Evolutionary conservation across 805 yeast genomes (phyloP).

Genomic region (Barnettozyma pratensis): DNA sequence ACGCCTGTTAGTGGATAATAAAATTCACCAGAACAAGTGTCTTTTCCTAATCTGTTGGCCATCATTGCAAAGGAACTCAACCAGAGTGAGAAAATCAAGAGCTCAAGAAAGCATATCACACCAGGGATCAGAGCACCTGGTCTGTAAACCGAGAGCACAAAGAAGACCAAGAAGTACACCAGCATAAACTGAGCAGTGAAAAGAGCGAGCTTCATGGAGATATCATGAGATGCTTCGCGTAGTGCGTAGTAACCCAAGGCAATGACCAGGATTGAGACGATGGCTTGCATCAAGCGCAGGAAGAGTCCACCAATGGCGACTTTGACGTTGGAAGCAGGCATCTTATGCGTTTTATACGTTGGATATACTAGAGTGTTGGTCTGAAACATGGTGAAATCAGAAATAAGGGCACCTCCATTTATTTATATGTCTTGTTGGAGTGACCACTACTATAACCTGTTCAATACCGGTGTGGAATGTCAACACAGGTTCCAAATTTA

Average conservation of each 20-base stretch:
- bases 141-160: neutral
- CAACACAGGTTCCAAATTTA: too few species aligned
- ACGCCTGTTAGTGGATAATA: neutral
- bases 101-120: neutral
- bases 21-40: neutral
- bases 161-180: neutral
- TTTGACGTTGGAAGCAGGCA: neutral
- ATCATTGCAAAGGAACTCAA: neutral
- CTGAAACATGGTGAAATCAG: too few species aligned
- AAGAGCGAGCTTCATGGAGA: neutral
- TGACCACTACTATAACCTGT: too few species aligned
- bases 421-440: too few species aligned
- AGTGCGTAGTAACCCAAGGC: neutral
- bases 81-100: neutral
- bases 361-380: neutral
- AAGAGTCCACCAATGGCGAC: neutral
- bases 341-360: neutral
- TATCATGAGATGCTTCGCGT: neutral
- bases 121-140: neutral
- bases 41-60: too few species aligned
- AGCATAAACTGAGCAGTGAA: neutral
- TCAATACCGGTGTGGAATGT: too few species aligned
- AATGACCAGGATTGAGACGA: neutral
- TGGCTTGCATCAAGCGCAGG: neutral
- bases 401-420: too few species aligned